Evolutionary conservation across 768 basidiomycete genomes (phyloP).

Genomic region (Leccinellum luteum): DNA sequence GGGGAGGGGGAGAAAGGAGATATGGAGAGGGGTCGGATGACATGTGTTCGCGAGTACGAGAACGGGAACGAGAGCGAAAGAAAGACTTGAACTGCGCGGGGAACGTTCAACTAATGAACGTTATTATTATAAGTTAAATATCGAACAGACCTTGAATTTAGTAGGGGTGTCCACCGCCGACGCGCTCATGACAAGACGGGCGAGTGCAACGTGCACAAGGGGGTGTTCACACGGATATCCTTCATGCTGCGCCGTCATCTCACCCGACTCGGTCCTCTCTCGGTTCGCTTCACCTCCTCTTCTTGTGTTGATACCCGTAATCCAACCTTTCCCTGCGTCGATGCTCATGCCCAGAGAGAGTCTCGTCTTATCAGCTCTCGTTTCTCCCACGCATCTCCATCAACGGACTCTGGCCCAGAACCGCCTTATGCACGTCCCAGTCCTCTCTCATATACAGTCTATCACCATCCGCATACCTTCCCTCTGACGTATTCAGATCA

Average conservation of each 20-base stretch:
- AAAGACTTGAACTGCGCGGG: slow-evolving; percentile 53
- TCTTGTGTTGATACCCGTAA: too few relatives aligned
- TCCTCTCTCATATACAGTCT: slow-evolving; percentile 69
- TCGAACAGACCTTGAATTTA: not conserved
- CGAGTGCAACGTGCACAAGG: not conserved
- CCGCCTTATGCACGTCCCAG: slow-evolving; percentile 79
- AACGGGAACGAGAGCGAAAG: slow-evolving; percentile 51
- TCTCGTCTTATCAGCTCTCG: slow-evolving; percentile 42
- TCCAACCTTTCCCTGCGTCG: slow-evolving; percentile 87
- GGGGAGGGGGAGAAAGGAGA: not conserved
- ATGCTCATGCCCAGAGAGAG: slow-evolving; percentile 73
- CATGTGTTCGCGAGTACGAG: slow-evolving; percentile 35
- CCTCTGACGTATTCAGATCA: slow-evolving; percentile 58
- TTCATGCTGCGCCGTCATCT: not conserved
- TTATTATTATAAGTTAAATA: too few relatives aligned
- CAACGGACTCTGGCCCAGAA: slow-evolving; percentile 64
- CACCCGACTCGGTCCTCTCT: not conserved
- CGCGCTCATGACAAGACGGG: not conserved
- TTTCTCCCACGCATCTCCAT: slow-evolving; percentile 23
- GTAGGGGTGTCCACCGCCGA: not conserved
- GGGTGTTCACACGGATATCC: not conserved
- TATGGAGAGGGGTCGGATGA: not conserved
- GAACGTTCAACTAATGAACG: not conserved
- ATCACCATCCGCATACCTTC: slow-evolving; percentile 61
- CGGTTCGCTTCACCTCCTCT: slow-evolving; percentile 10